Conservation (phyloP, 108 stramenopile genomes). For the Pseudonitzschia multistriata region DNA sequence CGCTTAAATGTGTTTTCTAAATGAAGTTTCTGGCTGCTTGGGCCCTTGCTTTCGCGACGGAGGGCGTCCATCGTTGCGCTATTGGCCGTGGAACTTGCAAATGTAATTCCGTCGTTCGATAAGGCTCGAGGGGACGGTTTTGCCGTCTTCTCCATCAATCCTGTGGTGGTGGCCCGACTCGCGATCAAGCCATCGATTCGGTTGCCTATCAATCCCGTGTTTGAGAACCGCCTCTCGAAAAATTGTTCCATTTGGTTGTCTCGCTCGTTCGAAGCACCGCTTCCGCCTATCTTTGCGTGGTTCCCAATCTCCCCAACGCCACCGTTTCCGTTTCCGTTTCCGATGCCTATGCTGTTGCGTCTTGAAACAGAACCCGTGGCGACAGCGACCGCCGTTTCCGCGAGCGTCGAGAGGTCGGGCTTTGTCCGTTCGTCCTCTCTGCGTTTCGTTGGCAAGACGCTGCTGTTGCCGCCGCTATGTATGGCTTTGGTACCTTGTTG, state of each 20-base stretch:
- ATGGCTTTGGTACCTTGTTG: neutral
- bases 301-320: neutral
- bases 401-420: slow-evolving; percentile 1
- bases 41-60: neutral
- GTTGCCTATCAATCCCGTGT: too few relatives aligned
- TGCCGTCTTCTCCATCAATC: neutral
- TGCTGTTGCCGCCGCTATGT: neutral
- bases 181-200: neutral
- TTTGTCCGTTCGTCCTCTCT: slow-evolving; percentile 5
- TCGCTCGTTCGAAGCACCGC: neutral
- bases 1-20: neutral
- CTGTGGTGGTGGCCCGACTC: neutral
- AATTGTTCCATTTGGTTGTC: neutral
- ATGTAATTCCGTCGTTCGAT: neutral
- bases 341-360: neutral
- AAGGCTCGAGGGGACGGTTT: neutral
- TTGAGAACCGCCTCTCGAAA: neutral
- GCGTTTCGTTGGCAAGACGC: neutral
- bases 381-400: neutral
- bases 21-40: neutral
- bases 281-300: neutral
- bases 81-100: neutral
- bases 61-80: neutral
- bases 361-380: neutral
- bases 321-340: neutral